These are phyloP conservation scores for Barnettozyma vustinii DNA, from an alignment of 805 yeast species.

Conservation along the genomic window DNA sequence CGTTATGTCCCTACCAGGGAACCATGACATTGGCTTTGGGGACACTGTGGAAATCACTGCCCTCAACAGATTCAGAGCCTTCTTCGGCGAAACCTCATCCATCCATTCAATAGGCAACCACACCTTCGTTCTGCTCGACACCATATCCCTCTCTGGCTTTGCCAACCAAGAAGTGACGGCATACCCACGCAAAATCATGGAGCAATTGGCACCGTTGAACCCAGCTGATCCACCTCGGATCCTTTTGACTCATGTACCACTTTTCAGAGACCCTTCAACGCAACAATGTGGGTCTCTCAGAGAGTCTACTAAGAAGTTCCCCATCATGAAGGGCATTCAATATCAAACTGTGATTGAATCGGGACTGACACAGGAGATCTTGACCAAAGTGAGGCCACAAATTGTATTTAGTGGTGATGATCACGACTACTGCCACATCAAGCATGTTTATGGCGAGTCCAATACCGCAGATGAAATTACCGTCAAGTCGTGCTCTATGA, in stretches of 20 bases:
- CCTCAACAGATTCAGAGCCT: constrained; percentile 56
- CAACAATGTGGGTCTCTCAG: constrained; percentile 73
- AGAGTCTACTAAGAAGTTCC: constrained; percentile 63
- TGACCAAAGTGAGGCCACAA: constrained; percentile 57
- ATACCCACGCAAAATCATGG: constrained; percentile 49
- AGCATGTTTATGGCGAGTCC: constrained; percentile 38
- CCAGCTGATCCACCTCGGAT: constrained; percentile 49
- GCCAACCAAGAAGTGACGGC: constrained; percentile 37
- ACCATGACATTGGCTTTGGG: constrained; percentile 96
- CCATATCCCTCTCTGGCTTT: constrained; percentile 72
- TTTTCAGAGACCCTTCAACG: constrained; percentile 58
- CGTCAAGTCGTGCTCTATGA: constrained; percentile 87
- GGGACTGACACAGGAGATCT: constrained; percentile 50
- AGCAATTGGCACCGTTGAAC: constrained; percentile 26
- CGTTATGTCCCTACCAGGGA: constrained; percentile 67
- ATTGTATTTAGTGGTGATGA: constrained; percentile 89
- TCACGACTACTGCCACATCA: constrained; percentile 87
- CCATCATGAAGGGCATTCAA: constrained; percentile 70
- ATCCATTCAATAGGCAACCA: constrained; percentile 57
- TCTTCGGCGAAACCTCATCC: constrained; percentile 67
- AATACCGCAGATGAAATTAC: constrained; percentile 64
- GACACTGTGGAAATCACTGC: constrained; percentile 55
- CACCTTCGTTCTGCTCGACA: constrained; percentile 70
- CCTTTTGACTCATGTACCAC: constrained; percentile 81
- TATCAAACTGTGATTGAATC: constrained; percentile 84